A percentile compares a stretch with the other conserved stretches of the same genome.
Evolutionary conservation across 257 asterid species (phyloP).

Genomic region (Nicotiana benthamiana): DNA sequence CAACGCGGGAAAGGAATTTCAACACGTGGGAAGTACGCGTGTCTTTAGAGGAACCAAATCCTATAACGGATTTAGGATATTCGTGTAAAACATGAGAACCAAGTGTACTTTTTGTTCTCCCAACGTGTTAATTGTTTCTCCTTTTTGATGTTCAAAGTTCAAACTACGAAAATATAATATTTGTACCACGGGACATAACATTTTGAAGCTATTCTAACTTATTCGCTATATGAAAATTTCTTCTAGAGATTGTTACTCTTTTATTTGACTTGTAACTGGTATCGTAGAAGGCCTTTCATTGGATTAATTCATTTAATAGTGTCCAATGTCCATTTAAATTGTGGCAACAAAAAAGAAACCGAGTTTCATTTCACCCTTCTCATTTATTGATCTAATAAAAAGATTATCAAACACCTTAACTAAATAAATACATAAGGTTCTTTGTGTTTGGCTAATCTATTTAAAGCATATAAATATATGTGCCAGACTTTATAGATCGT

Average conservation of each 20-base stretch:
- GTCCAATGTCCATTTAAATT: neutral
- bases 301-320: neutral
- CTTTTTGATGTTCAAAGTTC: too few species aligned
- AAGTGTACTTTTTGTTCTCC: neutral
- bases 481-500: too few species aligned
- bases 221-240: neutral
- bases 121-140: neutral
- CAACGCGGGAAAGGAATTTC: constrained; percentile 39
- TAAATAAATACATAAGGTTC: too few species aligned
- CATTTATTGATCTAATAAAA: too few species aligned
- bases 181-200: too few species aligned
- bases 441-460: too few species aligned
- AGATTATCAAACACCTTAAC: too few species aligned
- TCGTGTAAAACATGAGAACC: neutral
- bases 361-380: neutral
- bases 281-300: neutral
- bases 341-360: neutral
- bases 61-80: neutral
- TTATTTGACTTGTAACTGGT: neutral
- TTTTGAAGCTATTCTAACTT: neutral
- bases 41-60: constrained; percentile 18
- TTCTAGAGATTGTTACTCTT: too few species aligned
- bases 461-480: too few species aligned
- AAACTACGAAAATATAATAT: too few species aligned
- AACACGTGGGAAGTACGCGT: constrained; percentile 59